Base-by-base conservation (phyloP, 768 basidiomycete genomes). In the Naganishia friedmannii region DNA sequence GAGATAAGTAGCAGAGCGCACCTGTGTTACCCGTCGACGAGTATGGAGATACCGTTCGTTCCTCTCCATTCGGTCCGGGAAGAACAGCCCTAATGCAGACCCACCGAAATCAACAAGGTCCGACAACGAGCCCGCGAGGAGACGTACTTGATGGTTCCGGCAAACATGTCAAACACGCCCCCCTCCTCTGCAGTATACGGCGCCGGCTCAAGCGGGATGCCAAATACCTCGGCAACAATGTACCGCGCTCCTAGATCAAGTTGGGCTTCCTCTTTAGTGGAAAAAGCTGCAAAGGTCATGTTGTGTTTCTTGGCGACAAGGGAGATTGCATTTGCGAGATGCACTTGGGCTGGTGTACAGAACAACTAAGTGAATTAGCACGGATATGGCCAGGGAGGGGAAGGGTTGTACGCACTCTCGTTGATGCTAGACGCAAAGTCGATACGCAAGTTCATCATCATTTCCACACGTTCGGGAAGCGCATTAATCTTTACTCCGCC, bases 401-500 rank as follows among this genome's bases (percentile, higher is more conserved):
- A 29, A 13, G 48, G 31, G 65, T 0, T 1, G 2, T 63, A 65
- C 66, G 73, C 31, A 29, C 77, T 77, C 21, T 72, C 70, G 21
- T 76, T 69, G 56, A 79, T 67, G 23, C 66, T 72, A 65, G 77
- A 77, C 1, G 73, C 70, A 68, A 79, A 79, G 71, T 78, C 77
- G 65, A 79, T 79, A 23, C 78, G 73, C 72, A 77, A 76, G 67
- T 79, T 79, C 73, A 79, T 74, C 53, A 70, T 39, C 10, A 75
- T 69, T 1, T 70, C 74, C 21, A 79, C 78, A 3, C 74, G 57
- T 79, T 92, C 91, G 0, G 91, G 91, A n/a, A 93, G 85, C 32
- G 90, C 90, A 75, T 92, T 92, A 34, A 84, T 83, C 79, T 91
- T 90, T 23, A 81, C 79, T 28, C 80, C 80, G 23, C 80, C 80